Base-by-base conservation (phyloP, 257 asterid genomes). In the Ligustrum vulgare region DNA sequence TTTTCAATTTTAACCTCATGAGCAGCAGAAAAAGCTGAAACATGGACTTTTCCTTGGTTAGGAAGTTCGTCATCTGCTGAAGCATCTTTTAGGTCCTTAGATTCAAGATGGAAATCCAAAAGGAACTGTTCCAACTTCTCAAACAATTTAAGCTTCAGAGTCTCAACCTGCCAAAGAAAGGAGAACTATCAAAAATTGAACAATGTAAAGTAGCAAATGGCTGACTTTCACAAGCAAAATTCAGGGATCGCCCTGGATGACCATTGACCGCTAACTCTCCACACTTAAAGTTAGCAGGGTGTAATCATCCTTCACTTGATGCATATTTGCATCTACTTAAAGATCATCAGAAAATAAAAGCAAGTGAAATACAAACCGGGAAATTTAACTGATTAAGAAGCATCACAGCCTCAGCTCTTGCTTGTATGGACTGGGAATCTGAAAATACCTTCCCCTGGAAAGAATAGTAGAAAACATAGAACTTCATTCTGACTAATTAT, bases 391-490 rank as follows among this genome's bases (percentile, higher is more conserved):
- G 89, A 95, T 95, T 91, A 70, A 95, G 97, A 82, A 93, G 99
- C 97, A 95, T 84, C 84, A 95, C 97, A 81, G 98, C 98, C 88
- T 93, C 97, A 20, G 99, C 98, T 83, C 98, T 91, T 74, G 96
- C 89, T 93, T 95, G 97, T 77, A 93, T 95, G 77, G 99, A 95
- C 79, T 93, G 97, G 10, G 98, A 87, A 89, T 93, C 97, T 47
- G 96, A 89, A 87, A 93, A 95, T 79, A 91, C 92, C 86, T 91
- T 91, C 51, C 94, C 97, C 98, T 95, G 94, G 72, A 85, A 87
- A 75, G 39, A 72, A 79, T 45, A 72, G 10, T 72, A 49, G 43
- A 58, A 33, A 65, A 72, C 18, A 63, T 32, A 74, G 72, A 60
- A 37, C 43, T 9, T 60, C 67, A 9, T 60, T 60, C 67, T 22